Percentiles rank a stretch among this genome's conserved stretches.
Conservation (phyloP, 2,329 filamentous ascomycete genomes). For the Exophiala oligosperma region DNA sequence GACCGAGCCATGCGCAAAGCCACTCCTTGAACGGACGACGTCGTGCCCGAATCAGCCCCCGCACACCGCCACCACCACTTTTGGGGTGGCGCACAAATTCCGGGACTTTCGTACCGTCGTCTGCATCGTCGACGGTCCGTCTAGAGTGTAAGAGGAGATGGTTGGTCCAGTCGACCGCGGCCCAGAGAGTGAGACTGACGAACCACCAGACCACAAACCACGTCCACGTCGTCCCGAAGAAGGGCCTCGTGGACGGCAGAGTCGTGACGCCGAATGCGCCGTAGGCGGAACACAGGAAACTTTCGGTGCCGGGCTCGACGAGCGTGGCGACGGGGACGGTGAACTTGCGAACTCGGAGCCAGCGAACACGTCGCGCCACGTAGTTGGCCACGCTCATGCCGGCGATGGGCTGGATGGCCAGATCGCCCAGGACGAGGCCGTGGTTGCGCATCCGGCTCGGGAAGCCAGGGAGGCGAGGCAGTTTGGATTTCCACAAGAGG, state of each 20-base stretch:
- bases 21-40: conserved; percentile 67
- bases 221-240: conserved; percentile 66
- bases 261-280: conserved; percentile 77
- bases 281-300: conserved; percentile 78
- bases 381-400: conserved; percentile 77
- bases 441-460: conserved; percentile 63
- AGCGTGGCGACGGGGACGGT: conserved; percentile 86
- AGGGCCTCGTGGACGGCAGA: conserved; percentile 50
- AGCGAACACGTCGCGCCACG: conserved; percentile 76
- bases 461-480: conserved; percentile 47
- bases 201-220: conserved; percentile 68
- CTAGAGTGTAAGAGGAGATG: conserved; percentile 75
- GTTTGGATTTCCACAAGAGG: conserved; percentile 73
- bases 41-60: not conserved
- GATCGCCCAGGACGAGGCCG: conserved; percentile 77
- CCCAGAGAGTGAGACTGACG: conserved; percentile 67
- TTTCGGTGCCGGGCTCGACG: conserved; percentile 90
- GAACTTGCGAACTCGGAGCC: conserved; percentile 92
- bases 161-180: conserved; percentile 69
- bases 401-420: conserved; percentile 86
- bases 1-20: conserved; percentile 78
- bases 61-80: too few relatives aligned
- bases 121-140: conserved; percentile 57
- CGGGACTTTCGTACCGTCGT: conserved; percentile 61
- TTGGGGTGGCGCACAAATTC: conserved; percentile 41